A percentile compares a stretch with the other conserved stretches of the same genome.
These are phyloP conservation scores for Leccinum pachyderme DNA, from an alignment of 1,284 basidiomycete species.

Conservation along the genomic window DNA sequence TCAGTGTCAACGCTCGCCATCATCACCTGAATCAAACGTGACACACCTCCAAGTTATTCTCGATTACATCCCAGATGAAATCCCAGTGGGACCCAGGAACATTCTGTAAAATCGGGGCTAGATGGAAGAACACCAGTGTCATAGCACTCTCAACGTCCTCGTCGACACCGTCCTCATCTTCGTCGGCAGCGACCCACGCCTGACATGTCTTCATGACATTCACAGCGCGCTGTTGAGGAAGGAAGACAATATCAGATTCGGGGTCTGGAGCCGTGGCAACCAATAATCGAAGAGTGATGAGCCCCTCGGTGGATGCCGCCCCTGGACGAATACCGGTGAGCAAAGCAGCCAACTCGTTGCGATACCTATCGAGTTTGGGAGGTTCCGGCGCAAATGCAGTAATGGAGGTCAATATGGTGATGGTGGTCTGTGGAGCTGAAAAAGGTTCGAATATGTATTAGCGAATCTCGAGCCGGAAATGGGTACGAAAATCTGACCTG, in stretches of 20 bases:
- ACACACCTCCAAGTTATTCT: constrained; percentile 83
- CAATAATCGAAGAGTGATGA: constrained; percentile 71
- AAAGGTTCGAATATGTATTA: constrained; percentile 1
- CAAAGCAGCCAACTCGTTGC: constrained; percentile 86
- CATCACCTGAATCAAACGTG: neutral
- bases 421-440: constrained; percentile 64
- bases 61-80: constrained; percentile 86
- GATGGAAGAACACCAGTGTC: constrained; percentile 70
- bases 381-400: constrained; percentile 66
- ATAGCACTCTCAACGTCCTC: constrained; percentile 77
- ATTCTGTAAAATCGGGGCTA: constrained; percentile 88
- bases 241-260: constrained; percentile 80
- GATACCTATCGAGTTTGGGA: constrained; percentile 73
- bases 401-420: constrained; percentile 66
- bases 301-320: constrained; percentile 67
- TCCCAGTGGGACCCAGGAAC: constrained; percentile 90
- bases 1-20: neutral
- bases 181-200: constrained; percentile 77
- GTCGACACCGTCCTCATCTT: constrained; percentile 49
- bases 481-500: constrained; percentile 40
- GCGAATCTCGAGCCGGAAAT: neutral
- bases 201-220: constrained; percentile 88
- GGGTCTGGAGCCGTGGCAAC: constrained; percentile 73
- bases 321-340: constrained; percentile 67
- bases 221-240: constrained; percentile 85